Evolutionary conservation across 2,329 filamentous ascomycete species (phyloP).

Genomic region (Verticillium tricorpus): DNA sequence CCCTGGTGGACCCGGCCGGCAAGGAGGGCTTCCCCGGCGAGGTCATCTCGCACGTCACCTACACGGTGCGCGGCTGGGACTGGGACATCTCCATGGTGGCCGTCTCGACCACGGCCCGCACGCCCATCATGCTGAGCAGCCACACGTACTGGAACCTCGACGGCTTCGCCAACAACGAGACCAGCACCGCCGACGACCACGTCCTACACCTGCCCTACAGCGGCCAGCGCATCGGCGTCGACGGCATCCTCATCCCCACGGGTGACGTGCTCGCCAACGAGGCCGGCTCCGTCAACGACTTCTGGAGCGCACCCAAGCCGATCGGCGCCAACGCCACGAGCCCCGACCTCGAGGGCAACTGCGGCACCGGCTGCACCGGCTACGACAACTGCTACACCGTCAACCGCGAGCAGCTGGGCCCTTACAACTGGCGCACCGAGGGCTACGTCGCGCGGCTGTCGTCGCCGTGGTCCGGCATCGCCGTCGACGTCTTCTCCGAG

Average conservation of each 20-base stretch:
- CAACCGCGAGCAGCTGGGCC: slow-evolving; percentile 53
- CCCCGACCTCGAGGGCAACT: slow-evolving; percentile 64
- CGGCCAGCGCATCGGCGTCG: slow-evolving; percentile 62
- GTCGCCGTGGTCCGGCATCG: slow-evolving; percentile 76
- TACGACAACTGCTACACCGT: slow-evolving; percentile 72
- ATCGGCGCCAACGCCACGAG: slow-evolving; percentile 66
- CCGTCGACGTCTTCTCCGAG: slow-evolving; percentile 75
- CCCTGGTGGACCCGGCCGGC: slow-evolving; percentile 67
- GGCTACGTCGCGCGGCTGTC: slow-evolving; percentile 62
- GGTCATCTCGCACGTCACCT: slow-evolving; percentile 70
- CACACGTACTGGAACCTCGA: slow-evolving; percentile 82
- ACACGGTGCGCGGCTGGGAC: slow-evolving; percentile 59
- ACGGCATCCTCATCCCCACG: slow-evolving; percentile 70
- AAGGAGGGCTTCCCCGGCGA: slow-evolving; percentile 75
- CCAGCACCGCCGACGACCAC: slow-evolving; percentile 62
- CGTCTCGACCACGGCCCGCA: slow-evolving; percentile 66
- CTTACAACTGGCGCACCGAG: slow-evolving; percentile 59
- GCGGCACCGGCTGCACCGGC: slow-evolving; percentile 76
- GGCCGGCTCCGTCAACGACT: slow-evolving; percentile 67
- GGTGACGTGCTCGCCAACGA: slow-evolving; percentile 69
- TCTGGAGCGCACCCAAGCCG: slow-evolving; percentile 78
- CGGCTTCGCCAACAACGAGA: slow-evolving; percentile 70
- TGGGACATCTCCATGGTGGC: slow-evolving; percentile 74
- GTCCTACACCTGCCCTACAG: slow-evolving; percentile 69
- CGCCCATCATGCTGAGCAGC: slow-evolving; percentile 75